Base-by-base conservation (phyloP, 2,329 filamentous ascomycete species). In the Xylaria sp. region DNA sequence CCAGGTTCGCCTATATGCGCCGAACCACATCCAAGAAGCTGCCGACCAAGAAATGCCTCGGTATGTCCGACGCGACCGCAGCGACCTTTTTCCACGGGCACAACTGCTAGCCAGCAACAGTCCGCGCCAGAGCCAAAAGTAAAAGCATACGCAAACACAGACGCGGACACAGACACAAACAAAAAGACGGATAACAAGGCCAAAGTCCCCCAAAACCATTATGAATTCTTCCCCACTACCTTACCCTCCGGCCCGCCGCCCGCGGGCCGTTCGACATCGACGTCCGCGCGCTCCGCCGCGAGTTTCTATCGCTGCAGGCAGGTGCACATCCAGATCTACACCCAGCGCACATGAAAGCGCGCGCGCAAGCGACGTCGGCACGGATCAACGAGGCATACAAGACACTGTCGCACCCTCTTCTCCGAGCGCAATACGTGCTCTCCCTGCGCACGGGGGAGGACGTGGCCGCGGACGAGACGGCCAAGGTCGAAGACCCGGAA, bases 381-480 rank as follows among this genome's bases (percentile, higher is more conserved):
- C 84, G 87, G 25, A 94, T 98, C 76, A 98, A 98, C 82, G 89
- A 93, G 68, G 95, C 95, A 0, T 98, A 96, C 83, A 89, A 87
- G 72, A 97, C 94, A 2, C 85, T 99, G 0, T 81, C 86, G 52
- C 87, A 89, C 69, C 94, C 95, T 15, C 81, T 99, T 12, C 77
- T 86, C 50, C 87, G 95, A 23, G 94, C 94, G n/a, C 92, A 97
- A 76, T 97, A 98, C 75, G 80, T 98, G 5, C 84, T 98, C 0
- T 77, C 79, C 3, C 79, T 89, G 63, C 84, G 89, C 42, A n/a
- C n/a, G n/a, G 92, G 89, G 0, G 84, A 94, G 19, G 92, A 97
- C 73, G 87, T 95, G 0, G 88, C 87, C 1, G 87, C 89, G 69
- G 93, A 97, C 72, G 93, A 96, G 78, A 85, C 84, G 2, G 86